phyloP scores from a whole-genome alignment of 1,139 yeast genomes.

The Pichia sp. region DNA sequence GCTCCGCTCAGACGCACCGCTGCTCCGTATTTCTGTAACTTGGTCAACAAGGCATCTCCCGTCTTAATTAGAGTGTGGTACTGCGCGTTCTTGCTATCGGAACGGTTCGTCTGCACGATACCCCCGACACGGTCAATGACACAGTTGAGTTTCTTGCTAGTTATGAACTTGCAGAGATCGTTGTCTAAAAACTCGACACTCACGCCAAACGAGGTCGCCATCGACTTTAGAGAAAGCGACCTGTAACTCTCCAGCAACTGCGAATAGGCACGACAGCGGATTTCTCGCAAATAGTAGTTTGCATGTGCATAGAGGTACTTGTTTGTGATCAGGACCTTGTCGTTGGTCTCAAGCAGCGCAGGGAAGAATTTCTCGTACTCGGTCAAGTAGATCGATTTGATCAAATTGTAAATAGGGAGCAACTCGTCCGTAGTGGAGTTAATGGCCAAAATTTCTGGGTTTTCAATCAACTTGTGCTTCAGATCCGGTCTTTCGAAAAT shows the following conservation, averaged over 20 bases:
- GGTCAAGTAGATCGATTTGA: constrained; percentile 84
- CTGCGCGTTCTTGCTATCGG: constrained; percentile 93
- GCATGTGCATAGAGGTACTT: constrained; percentile 79
- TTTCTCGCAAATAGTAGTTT: constrained; percentile 79
- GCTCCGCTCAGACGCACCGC: constrained; percentile 95
- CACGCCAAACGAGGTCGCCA: constrained; percentile 93
- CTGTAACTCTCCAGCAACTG: constrained; percentile 93
- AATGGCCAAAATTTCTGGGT: constrained; percentile 87
- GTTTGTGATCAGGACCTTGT: constrained; percentile 64
- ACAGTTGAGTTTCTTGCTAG: constrained; percentile 89
- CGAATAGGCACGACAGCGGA: constrained; percentile 93
- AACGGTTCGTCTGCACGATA: constrained; percentile 90
- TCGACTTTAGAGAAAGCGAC: constrained; percentile 79
- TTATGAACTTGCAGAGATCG: constrained; percentile 86
- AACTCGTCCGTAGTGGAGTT: constrained; percentile 67
- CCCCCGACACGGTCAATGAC: constrained; percentile 95
- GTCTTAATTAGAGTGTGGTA: constrained; percentile 84
- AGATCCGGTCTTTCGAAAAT: constrained; percentile 79
- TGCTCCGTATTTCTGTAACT: constrained; percentile 94
- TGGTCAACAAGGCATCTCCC: constrained; percentile 89
- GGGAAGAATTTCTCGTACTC: constrained; percentile 82
- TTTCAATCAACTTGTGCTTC: constrained; percentile 80
- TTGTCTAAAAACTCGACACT: constrained; percentile 71
- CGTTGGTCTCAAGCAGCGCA: constrained; percentile 73
- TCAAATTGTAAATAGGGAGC: constrained; percentile 77